Evolutionary conservation across 371 early-diverging fungal species (phyloP), one percentile per base, ranked within the genome.

Genomic region (Syncephalastrum sp.): DNA sequence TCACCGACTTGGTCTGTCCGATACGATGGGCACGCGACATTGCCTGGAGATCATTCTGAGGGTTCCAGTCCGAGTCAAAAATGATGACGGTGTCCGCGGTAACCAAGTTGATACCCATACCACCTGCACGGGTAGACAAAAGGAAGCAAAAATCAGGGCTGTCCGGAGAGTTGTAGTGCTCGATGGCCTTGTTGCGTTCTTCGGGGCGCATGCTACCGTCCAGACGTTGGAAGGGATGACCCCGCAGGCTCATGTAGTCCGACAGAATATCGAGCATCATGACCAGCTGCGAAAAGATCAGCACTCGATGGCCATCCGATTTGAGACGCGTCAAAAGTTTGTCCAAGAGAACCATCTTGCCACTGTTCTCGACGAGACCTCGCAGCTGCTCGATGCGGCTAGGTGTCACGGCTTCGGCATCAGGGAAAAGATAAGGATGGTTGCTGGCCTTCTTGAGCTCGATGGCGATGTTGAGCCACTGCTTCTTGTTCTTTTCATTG

Each of bases 11-110:
- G 65, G 93, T 99, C 64, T 99, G 99, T 0, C 99, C 99, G 63
- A 96, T 92, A 65, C 99, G 90, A 77, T 99, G 99, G 3, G 98
- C 99, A 50, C 99, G 89, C 3, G 99, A 99, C 97, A 99, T 99
- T 42, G 99, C 99, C 76, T 99, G 99, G 50, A 99, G 72, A 69
- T 99, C 99, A 67, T 96, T 99, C 70, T 99, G 99, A 4, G 99
- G 99, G 70, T 99, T 99, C 94, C 99, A 99, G 69, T 99, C 99
- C 27, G 95, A 94, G 68, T 99, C 99, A 77, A 97, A 99, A 53
- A 99, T 92, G 56, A 99, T 95, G 5, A 99, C 99, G 0, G 97
- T 98, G 68, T 99, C 99, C 0, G 99, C 99, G 0, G 97, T 96
- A 29, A 92, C 95, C 43, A 99, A 74, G 66, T 99, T 99, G 67